These are phyloP conservation scores for Carex pumila DNA, from an alignment of 176 grass and related monocot genomes.

Conservation along the genomic window DNA sequence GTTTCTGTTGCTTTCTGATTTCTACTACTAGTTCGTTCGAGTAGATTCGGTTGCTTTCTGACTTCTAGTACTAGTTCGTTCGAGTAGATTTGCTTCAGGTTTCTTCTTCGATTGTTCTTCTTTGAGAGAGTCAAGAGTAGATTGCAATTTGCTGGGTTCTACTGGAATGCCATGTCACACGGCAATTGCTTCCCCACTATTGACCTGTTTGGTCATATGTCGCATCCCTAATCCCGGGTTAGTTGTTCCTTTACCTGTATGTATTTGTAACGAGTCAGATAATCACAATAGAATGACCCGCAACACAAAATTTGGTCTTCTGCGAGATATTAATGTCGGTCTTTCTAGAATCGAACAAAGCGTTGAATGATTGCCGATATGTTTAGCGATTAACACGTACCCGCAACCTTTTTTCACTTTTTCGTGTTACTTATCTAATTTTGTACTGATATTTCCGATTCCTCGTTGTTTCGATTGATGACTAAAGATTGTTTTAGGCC, in stretches of 20 bases:
- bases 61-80: slow-evolving; percentile 12
- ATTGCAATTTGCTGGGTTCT: slow-evolving; percentile 8
- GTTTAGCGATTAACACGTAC: neutral
- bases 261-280: neutral
- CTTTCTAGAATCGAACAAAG: neutral
- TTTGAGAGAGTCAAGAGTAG: neutral
- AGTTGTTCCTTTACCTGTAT: neutral
- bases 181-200: neutral
- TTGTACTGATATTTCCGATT: no score
- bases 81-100: neutral
- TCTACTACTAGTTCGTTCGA: slow-evolving; percentile 4
- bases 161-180: neutral
- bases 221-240: neutral
- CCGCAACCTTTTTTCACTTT: neutral
- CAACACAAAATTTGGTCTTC: neutral
- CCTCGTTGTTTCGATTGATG: no score
- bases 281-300: neutral
- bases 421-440: no score
- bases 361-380: neutral
- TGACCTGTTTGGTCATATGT: neutral
- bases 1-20: neutral
- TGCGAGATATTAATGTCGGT: neutral
- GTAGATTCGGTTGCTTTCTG: neutral
- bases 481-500: no score
- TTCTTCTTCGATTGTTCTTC: slow-evolving; percentile 1